These are phyloP conservation scores for Nitzschia inconspicua DNA, from an alignment of 108 stramenopile genomes.

Conservation along the genomic window DNA sequence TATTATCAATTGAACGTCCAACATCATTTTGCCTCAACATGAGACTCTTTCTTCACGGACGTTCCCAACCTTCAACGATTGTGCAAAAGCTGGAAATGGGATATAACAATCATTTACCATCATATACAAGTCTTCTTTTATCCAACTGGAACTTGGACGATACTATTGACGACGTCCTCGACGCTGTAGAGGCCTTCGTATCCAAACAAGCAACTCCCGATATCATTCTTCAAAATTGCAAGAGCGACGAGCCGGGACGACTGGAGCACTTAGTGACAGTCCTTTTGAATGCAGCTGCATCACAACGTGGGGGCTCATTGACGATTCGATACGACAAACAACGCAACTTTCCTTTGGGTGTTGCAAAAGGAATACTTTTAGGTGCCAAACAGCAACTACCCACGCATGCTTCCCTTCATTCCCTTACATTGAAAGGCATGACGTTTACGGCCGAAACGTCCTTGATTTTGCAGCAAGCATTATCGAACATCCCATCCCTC, in stretches of 20 bases:
- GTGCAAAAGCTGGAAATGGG: background rate
- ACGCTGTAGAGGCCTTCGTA: background rate
- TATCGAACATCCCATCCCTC: background rate
- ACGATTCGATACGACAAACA: conserved; percentile 10
- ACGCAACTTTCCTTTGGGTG: background rate
- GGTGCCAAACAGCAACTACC: background rate
- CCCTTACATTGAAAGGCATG: background rate
- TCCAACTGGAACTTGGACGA: conserved; percentile 8
- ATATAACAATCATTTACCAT: background rate
- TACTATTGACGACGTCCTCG: background rate
- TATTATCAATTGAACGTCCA: too few species aligned
- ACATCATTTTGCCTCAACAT: background rate
- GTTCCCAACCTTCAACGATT: background rate
- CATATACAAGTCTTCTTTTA: background rate
- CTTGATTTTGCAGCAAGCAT: background rate
- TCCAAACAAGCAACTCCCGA: background rate
- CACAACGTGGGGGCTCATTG: too few species aligned
- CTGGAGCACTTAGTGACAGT: background rate
- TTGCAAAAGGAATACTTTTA: background rate
- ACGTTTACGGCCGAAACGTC: background rate
- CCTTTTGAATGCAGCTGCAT: conserved; percentile 1
- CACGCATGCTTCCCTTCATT: background rate
- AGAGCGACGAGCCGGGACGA: background rate
- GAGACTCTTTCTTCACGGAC: conserved; percentile 13
- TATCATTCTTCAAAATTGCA: conserved; percentile 3